A percentile compares a stretch with the other conserved stretches of the same genome.
Evolutionary conservation across 192 early-diverging fungal species (phyloP).

Genomic region (Podila verticillata): DNA sequence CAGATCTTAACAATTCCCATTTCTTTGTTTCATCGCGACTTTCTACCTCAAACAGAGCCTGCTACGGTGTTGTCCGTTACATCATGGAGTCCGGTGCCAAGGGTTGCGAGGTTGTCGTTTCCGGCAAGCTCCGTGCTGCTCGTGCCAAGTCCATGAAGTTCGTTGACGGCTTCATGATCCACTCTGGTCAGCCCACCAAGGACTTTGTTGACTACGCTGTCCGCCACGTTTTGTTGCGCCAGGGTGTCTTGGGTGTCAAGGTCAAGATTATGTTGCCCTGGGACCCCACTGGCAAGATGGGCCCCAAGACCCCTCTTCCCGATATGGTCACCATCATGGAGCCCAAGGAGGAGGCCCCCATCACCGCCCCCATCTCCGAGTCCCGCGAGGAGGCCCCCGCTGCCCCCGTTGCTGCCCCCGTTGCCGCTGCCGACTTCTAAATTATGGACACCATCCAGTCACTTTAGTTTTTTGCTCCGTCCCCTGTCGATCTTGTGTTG

Average conservation of each 20-base stretch:
- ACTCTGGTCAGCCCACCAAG: conserved; percentile 98
- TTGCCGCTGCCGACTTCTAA: conserved; percentile 15
- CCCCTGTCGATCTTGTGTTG: conserved; percentile 2
- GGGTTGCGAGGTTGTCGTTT: conserved; percentile 99
- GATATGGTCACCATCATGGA: conserved; percentile 95
- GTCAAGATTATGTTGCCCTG: conserved; percentile 98
- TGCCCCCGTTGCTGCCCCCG: conserved; percentile 31
- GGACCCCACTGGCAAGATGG: conserved; percentile 92
- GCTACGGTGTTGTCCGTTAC: conserved; percentile 98
- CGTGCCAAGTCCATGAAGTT: conserved; percentile 99
- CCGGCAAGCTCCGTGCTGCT: conserved; percentile 99
- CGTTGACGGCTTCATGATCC: conserved; percentile 99
- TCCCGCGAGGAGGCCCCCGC: conserved; percentile 52
- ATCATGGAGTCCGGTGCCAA: conserved; percentile 99
- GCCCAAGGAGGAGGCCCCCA: conserved; percentile 85
- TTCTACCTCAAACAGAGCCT: conserved; percentile 69
- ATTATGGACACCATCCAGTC: background rate
- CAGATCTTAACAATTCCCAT: background rate
- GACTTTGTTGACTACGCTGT: conserved; percentile 96
- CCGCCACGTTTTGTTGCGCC: conserved; percentile 97
- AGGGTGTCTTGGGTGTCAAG: conserved; percentile 99
- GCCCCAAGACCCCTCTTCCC: conserved; percentile 96
- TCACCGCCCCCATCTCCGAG: conserved; percentile 76
- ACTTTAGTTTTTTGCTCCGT: background rate
- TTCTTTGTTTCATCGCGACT: background rate